phyloP scores from a whole-genome alignment of 352 stramenopile genomes.

The Phytophthora macrochlamydospora region DNA sequence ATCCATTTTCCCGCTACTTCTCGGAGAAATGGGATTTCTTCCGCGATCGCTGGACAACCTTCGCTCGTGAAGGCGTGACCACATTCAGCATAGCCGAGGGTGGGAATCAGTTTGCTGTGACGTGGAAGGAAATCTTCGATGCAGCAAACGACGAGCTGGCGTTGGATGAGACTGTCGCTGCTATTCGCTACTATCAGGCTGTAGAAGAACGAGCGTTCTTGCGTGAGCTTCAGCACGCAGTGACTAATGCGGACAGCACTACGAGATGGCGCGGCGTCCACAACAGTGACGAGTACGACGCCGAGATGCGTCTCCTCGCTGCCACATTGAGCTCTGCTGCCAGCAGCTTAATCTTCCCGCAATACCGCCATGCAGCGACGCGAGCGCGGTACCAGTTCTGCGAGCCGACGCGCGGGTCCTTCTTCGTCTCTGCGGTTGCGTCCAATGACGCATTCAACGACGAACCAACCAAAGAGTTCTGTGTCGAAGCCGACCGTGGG shows the following conservation, averaged over 20 bases:
- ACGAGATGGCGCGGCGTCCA: slow-evolving; percentile 6
- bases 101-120: slow-evolving; percentile 24
- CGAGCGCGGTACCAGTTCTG: slow-evolving; percentile 42
- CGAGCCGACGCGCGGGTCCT: slow-evolving; percentile 32
- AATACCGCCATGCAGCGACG: slow-evolving; percentile 31
- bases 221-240: slow-evolving; percentile 17
- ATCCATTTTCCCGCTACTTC: slow-evolving; percentile 36
- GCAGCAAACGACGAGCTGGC: slow-evolving; percentile 32
- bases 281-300: slow-evolving; percentile 25
- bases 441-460: slow-evolving; percentile 39
- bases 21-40: slow-evolving; percentile 32
- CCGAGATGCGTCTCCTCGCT: slow-evolving; percentile 36
- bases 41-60: slow-evolving; percentile 39
- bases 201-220: slow-evolving; percentile 39
- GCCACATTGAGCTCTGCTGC: slow-evolving; percentile 29
- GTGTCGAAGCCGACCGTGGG: slow-evolving; percentile 31
- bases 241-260: slow-evolving; percentile 6
- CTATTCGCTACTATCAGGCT: slow-evolving; percentile 39
- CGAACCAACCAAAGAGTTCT: slow-evolving; percentile 40
- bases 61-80: slow-evolving; percentile 38
- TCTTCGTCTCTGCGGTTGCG: slow-evolving; percentile 35
- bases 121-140: slow-evolving; percentile 33
- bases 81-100: slow-evolving; percentile 37
- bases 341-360: slow-evolving; percentile 31
- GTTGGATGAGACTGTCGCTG: slow-evolving; percentile 39